Evolutionary conservation across 768 basidiomycete genomes (phyloP).

Genomic region (Pleurotus pulmonarius): DNA sequence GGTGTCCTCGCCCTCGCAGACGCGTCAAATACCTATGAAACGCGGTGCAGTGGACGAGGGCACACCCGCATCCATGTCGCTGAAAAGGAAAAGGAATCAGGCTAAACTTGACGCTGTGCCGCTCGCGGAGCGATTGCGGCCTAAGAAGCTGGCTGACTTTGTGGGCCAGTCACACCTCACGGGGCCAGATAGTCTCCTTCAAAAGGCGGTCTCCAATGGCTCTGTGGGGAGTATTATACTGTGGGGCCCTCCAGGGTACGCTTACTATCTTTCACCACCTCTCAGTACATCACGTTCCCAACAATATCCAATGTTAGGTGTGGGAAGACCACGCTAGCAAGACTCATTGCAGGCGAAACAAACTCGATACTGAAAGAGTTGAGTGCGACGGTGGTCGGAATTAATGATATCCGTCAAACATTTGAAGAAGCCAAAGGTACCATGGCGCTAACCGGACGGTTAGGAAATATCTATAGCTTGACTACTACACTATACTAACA

Average conservation of each 20-base stretch:
- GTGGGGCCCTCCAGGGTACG: conserved; percentile 73
- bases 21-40: background rate
- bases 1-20: background rate
- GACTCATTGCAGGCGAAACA: conserved; percentile 59
- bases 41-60: background rate
- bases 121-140: conserved; percentile 72
- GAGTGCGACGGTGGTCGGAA: conserved; percentile 66
- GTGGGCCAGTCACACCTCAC: conserved; percentile 70
- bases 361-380: conserved; percentile 70
- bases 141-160: conserved; percentile 58
- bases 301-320: conserved; percentile 32
- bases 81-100: conserved; percentile 1
- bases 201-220: conserved; percentile 46
- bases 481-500: too few relatives aligned
- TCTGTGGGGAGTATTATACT: conserved; percentile 58
- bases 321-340: conserved; percentile 75
- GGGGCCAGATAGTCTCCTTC: conserved; percentile 52
- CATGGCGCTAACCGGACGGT: conserved; percentile 65
- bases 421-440: conserved; percentile 73
- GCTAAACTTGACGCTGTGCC: conserved; percentile 38
- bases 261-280: background rate
- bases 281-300: background rate
- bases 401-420: conserved; percentile 67
- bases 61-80: background rate
- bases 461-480: conserved; percentile 5